phyloP scores from a whole-genome alignment of 352 stramenopile genomes.

The Saprolegnia diclina region DNA sequence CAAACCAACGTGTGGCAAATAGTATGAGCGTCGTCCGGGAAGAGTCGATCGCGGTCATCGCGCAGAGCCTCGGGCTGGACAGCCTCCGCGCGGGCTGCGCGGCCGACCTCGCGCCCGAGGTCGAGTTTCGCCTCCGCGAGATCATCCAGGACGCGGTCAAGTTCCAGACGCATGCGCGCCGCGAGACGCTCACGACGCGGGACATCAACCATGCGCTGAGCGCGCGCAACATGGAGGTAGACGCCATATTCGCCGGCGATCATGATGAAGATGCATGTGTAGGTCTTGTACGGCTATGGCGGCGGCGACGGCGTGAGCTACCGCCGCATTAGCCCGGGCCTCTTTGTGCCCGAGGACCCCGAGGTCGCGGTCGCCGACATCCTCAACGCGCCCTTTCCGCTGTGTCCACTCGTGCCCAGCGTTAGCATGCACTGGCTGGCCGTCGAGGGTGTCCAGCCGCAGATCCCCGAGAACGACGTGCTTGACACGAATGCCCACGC shows the following conservation, averaged over 20 bases:
- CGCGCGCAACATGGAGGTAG: constrained; percentile 60
- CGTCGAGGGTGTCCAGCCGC: constrained; percentile 72
- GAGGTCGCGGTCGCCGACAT: constrained; percentile 65
- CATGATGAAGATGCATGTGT: constrained; percentile 9
- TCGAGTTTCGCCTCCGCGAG: constrained; percentile 76
- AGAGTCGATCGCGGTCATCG: constrained; percentile 64
- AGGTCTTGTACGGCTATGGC: constrained; percentile 72
- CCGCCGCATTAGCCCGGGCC: constrained; percentile 32
- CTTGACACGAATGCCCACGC: constrained; percentile 43
- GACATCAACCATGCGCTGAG: constrained; percentile 78
- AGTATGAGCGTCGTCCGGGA: constrained; percentile 70
- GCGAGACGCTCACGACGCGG: constrained; percentile 44
- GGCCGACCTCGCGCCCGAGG: constrained; percentile 59
- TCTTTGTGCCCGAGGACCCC: constrained; percentile 72
- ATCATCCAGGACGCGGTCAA: constrained; percentile 82
- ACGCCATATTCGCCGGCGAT: not conserved
- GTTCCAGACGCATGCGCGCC: constrained; percentile 69
- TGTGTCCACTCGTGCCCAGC: constrained; percentile 61
- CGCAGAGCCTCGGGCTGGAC: constrained; percentile 68
- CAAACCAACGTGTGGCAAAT: not conserved
- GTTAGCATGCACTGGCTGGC: constrained; percentile 80
- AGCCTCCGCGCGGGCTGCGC: constrained; percentile 61
- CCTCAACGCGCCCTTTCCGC: constrained; percentile 64
- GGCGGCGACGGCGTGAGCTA: constrained; percentile 47
- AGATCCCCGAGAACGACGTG: constrained; percentile 80